Base-by-base conservation (phyloP, 192 early-diverging fungal genomes). In the Glomus cerebriforme region DNA sequence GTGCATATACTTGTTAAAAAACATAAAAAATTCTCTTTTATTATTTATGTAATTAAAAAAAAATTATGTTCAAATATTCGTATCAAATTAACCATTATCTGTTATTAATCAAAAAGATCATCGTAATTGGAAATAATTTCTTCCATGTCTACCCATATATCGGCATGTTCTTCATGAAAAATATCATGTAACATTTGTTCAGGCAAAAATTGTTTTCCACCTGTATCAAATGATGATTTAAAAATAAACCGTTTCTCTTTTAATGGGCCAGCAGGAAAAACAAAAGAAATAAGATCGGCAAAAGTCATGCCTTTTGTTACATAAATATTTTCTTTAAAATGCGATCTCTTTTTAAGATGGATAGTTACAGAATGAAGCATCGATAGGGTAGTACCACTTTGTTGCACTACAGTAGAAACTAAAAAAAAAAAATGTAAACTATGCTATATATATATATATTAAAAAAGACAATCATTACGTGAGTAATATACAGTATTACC, bases 91-190 rank as follows among this genome's bases (percentile, higher is more conserved):
- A 39, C 7, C 2, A 5, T 39, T 39, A 5, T 39, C 7, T 39
- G 7, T 39, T 39, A 39, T 39, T 7, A 39, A 39, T 39, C 37
- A 54, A 72, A 72, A n/a, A 72, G 70, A 31, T 72, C 70, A 72
- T 72, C 26, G 43, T 72, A 72, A 47, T 72, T 54, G 4, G 43
- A 31, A 27, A 35, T n/a, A 1, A 43, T 37, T 13, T 47, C 43
- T 72, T 72, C 70, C 13, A 72, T 35, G 43, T 47, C 43, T 19
- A 72, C 26, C 70, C 70, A 72, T 47, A 72, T 22, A 72, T 72
- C 43, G 12, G 47, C 47, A 47, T 72, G 26, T 10, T 35, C 43
- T 24, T 54, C 37, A 37, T 37, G 15, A n/a, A 72, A n/a, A 43
- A 72, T 19, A 19, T 17, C 5, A 12, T 72, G 34, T 17, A 72